phyloP scores from a whole-genome alignment of 345 rosid genomes.

The Mallotus nudiflorus region DNA sequence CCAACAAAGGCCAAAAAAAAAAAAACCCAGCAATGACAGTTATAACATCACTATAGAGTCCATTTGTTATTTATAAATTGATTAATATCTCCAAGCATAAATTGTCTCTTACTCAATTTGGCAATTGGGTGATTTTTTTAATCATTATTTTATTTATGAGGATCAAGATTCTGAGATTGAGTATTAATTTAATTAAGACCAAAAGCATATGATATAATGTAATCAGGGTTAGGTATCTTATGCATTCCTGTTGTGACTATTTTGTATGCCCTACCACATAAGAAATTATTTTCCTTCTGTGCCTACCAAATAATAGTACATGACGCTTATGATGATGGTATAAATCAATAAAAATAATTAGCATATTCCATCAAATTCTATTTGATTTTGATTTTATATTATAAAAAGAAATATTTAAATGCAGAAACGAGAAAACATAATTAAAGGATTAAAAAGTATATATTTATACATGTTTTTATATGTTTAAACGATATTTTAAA shows the following conservation, averaged over 20 bases:
- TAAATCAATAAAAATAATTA: background rate
- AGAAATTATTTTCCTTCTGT: background rate
- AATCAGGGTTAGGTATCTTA: conserved; percentile 4
- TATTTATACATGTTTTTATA: too few relatives aligned
- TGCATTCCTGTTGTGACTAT: background rate
- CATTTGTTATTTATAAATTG: background rate
- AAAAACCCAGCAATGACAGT: background rate
- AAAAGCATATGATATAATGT: background rate
- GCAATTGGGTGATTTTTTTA: background rate
- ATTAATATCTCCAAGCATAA: background rate
- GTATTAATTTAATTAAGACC: background rate
- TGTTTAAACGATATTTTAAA: too few relatives aligned
- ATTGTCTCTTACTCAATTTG: background rate
- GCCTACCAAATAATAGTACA: background rate
- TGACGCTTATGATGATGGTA: background rate
- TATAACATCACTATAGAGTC: background rate
- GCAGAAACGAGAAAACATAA: background rate
- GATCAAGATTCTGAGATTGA: conserved; percentile 1
- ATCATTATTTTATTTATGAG: background rate
- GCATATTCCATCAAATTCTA: background rate
- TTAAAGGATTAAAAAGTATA: background rate
- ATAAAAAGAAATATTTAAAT: background rate
- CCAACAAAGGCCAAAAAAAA: too few relatives aligned
- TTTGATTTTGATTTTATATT: background rate
- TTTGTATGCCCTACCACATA: background rate